A percentile compares a stretch with the other conserved stretches of the same genome.
Conservation (phyloP, 306 rosid species). For the Astragalus glycyphyllos region DNA sequence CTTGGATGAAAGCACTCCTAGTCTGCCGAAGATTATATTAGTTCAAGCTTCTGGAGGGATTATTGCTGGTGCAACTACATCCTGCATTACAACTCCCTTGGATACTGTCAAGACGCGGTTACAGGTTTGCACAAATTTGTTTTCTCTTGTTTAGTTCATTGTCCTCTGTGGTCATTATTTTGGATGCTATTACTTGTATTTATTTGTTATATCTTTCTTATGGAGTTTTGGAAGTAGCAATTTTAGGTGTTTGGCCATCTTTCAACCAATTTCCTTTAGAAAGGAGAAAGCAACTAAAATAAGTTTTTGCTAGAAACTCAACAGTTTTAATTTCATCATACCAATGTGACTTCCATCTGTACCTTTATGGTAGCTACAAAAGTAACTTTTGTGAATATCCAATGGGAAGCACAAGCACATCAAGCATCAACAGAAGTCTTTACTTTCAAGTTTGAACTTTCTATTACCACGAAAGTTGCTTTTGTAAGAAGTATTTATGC, state of each 20-base stretch:
- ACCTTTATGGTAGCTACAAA: background rate
- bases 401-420: too few species aligned
- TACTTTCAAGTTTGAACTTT: too few species aligned
- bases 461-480: too few species aligned
- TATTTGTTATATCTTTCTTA: background rate
- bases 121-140: conserved; percentile 65
- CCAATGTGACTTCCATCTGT: too few species aligned
- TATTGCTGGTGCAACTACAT: conserved; percentile 87
- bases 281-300: too few species aligned
- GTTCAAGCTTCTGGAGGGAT: conserved; percentile 93
- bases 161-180: conserved; percentile 7
- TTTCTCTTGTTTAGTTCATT: conserved; percentile 32
- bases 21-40: conserved; percentile 61
- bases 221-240: conserved; percentile 22
- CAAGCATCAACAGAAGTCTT: too few species aligned
- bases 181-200: conserved; percentile 10
- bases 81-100: conserved; percentile 87
- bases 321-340: too few species aligned
- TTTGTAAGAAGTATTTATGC: too few species aligned
- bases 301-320: too few species aligned
- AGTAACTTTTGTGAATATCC: too few species aligned
- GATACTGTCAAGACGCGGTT: conserved; percentile 97
- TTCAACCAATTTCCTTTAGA: background rate
- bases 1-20: conserved; percentile 58
- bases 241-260: conserved; percentile 17